Percentiles rank a stretch among this genome's conserved stretches.
Evolutionary conservation across 495 filamentous ascomycete species (phyloP).

Genomic region (Penicillium nucicola): DNA sequence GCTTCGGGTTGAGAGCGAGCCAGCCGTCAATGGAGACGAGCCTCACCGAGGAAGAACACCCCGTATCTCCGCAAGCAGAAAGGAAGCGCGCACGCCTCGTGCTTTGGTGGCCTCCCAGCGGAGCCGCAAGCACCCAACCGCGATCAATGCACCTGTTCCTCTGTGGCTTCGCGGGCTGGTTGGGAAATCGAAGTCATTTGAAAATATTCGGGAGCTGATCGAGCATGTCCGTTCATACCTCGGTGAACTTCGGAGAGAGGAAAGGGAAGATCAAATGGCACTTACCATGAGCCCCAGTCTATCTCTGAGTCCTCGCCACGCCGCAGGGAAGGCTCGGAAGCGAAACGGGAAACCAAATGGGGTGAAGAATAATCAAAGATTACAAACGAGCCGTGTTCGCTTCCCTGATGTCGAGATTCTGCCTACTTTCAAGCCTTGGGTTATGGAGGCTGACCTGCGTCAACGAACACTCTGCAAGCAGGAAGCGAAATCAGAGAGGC

Average conservation of each 20-base stretch:
- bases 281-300: not conserved
- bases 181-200: slow-evolving; percentile 29
- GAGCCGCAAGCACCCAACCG: slow-evolving; percentile 19
- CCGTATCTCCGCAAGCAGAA: no score
- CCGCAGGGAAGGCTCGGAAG: not conserved
- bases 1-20: slow-evolving; percentile 17
- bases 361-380: not conserved
- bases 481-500: no score
- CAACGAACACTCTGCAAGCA: not conserved
- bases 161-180: slow-evolving; percentile 29
- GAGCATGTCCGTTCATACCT: slow-evolving; percentile 18
- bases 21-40: not conserved
- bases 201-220: slow-evolving; percentile 28
- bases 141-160: slow-evolving; percentile 26
- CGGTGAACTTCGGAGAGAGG: slow-evolving; percentile 1
- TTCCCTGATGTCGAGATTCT: slow-evolving; percentile 71
- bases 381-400: slow-evolving; percentile 3
- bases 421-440: slow-evolving; percentile 46
- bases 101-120: not conserved
- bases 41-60: not conserved
- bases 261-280: not conserved
- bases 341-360: no score
- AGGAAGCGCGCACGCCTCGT: no score
- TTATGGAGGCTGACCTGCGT: slow-evolving; percentile 6
- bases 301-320: not conserved